Evolutionary conservation across 768 basidiomycete genomes (phyloP).

Genomic region (Brasilioporus rufonigricans): DNA sequence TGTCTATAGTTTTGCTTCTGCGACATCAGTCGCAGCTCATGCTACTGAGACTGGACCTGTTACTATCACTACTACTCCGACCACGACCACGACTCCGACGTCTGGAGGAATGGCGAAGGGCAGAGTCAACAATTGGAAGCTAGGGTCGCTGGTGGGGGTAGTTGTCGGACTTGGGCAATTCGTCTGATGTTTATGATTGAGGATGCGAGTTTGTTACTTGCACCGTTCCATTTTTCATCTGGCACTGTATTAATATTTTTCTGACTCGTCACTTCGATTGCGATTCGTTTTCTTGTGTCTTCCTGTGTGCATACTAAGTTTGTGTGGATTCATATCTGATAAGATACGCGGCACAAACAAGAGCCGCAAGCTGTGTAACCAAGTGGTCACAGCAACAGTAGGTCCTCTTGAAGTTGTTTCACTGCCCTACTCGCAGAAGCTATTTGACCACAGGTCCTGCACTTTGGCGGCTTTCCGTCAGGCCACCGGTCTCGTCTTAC

Average conservation of each 20-base stretch:
- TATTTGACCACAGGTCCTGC: not conserved
- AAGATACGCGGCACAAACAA: constrained; percentile 12
- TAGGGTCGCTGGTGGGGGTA: constrained; percentile 3
- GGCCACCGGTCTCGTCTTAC: not conserved
- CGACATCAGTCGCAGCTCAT: constrained; percentile 44
- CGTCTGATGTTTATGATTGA: constrained; percentile 3
- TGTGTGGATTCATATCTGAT: constrained; percentile 13
- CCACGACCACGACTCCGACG: not conserved
- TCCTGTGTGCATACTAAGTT: too few relatives aligned
- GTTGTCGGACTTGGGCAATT: constrained; percentile 3
- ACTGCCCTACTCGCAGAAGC: not conserved
- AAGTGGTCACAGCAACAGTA: not conserved
- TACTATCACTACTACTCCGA: constrained; percentile 26
- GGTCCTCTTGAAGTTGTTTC: not conserved
- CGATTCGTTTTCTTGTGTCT: not conserved
- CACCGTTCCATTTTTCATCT: not conserved
- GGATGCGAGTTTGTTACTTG: not conserved
- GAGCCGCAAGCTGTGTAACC: constrained; percentile 14
- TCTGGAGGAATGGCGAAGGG: not conserved
- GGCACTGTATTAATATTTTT: not conserved
- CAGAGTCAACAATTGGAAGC: not conserved
- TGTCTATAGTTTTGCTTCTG: constrained; percentile 37
- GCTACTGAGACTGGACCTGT: constrained; percentile 43
- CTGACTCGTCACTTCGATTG: not conserved
- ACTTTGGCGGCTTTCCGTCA: not conserved